Base-by-base conservation (phyloP, 805 yeast genomes). In the Cyberlindnera lachancei region DNA sequence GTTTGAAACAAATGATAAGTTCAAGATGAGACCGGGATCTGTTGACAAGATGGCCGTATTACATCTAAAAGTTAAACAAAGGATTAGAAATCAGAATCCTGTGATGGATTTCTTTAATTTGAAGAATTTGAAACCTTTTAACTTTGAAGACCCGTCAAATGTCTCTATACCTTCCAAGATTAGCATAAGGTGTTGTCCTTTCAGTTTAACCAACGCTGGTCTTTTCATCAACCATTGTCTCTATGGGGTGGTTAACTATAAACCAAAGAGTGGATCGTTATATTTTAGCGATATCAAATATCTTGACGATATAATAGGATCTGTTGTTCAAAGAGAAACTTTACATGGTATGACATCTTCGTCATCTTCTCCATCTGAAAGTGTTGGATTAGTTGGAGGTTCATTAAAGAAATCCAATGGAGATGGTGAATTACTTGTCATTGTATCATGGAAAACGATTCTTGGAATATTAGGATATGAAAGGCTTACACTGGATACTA, bases 161-260 rank as follows among this genome's bases (percentile, higher is more conserved):
- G 34, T 39, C 9, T 14, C 18, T 5, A 35, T 47, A 7, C 54
- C 56, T 3, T 25, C 44, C 3, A 45, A 35, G 27, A 27, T 47
- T 4, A 17, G 15, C 2, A 35, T 52, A 6, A 40, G 44, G 15
- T 45, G 55, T 20, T 52, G 55, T 20, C 56, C 56, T 1, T 52
- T 52, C 34, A 47, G 54, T 32, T 24, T 50, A n/a, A 52, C 56
- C 5, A 52, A 52, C 34, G 46, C 44, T 14, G 51, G 55, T 1
- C 34, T 52, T 10, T 52, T 52, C 33, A 36, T 45, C 13, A 43
- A 42, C 16, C 52, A 47, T 27, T 36, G 32, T 23, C 17, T 47
- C 6, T 45, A 35, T 33, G 55, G 54, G 0, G 34, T 42, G 1
- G 16, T 40, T 4, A 45, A 40, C 21, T 40, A 45, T 25, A 31